phyloP scores from a whole-genome alignment of 495 filamentous ascomycete species.

The Saxispiralis lemnorum region DNA sequence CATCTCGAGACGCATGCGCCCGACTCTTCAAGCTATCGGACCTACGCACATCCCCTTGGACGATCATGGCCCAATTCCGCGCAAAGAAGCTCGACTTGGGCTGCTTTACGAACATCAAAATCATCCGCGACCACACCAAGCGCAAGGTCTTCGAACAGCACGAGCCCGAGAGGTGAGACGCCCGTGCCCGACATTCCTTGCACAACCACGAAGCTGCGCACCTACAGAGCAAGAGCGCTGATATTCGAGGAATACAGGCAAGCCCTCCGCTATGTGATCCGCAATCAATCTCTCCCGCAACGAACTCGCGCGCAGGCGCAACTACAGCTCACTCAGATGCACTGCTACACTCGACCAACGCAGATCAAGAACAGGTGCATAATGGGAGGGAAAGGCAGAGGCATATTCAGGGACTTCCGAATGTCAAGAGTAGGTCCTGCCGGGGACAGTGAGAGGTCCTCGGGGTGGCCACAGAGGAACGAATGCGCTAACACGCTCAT shows the following conservation, averaged over 20 bases:
- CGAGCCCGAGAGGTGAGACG: slow-evolving; percentile 62
- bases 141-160: slow-evolving; percentile 72
- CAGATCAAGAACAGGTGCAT: slow-evolving; percentile 90
- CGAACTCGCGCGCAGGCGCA: slow-evolving; percentile 76
- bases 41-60: too few relatives aligned
- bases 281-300: slow-evolving; percentile 69
- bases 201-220: not conserved
- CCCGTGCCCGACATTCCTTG: not conserved
- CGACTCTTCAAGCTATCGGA: too few relatives aligned
- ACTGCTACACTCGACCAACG: slow-evolving; percentile 77
- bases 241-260: slow-evolving; percentile 40
- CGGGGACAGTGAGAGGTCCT: not conserved
- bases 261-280: slow-evolving; percentile 86
- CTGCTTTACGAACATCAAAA: slow-evolving; percentile 63
- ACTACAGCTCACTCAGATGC: slow-evolving; percentile 83
- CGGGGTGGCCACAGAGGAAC: not conserved
- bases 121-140: slow-evolving; percentile 88
- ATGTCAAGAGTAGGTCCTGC: slow-evolving; percentile 58
- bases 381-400: slow-evolving; percentile 65
- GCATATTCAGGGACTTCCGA: slow-evolving; percentile 77
- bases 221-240: not conserved
- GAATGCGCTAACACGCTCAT: slow-evolving; percentile 2
- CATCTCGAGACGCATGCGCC: too few relatives aligned
- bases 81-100: slow-evolving; percentile 74
- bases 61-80: slow-evolving; percentile 59